Percentiles rank a stretch among this genome's conserved stretches.
phyloP scores from a whole-genome alignment of 225 moss, liverwort and hornwort species.

The Rhytidiadelphus loreus region DNA sequence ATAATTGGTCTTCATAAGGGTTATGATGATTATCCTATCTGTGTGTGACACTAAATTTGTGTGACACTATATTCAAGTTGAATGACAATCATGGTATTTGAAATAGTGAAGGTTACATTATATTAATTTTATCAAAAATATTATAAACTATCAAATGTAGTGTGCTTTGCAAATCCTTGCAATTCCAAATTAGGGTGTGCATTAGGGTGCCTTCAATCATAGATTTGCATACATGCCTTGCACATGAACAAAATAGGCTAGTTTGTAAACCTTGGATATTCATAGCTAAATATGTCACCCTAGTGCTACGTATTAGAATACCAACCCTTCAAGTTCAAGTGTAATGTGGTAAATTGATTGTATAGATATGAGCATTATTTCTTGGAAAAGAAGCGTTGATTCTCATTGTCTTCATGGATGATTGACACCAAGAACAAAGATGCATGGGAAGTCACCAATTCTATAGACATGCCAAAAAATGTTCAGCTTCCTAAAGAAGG shows the following conservation, averaged over 20 bases:
- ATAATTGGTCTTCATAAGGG: not conserved
- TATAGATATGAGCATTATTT: not conserved
- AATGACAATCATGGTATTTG: not conserved
- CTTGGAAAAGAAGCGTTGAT: not conserved
- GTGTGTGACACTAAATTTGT: too few relatives aligned
- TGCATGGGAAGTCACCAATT: not conserved
- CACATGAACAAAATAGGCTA: not conserved
- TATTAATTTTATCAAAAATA: not conserved
- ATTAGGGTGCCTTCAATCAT: not conserved
- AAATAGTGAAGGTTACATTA: not conserved
- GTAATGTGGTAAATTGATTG: not conserved
- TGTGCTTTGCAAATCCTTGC: not conserved
- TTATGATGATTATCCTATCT: not conserved
- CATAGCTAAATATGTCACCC: rapidly evolving
- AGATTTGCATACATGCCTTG: not conserved
- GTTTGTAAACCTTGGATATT: not conserved
- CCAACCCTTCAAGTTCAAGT: not conserved
- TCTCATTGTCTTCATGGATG: not conserved
- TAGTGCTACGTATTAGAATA: rapidly evolving
- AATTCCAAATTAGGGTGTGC: not conserved
- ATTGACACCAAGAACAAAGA: not conserved
- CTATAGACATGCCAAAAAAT: not conserved
- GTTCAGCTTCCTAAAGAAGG: rapidly evolving
- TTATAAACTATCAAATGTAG: not conserved
- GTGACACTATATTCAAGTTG: not conserved